Evolutionary conservation across 768 basidiomycete species (phyloP).

Genomic region (button mushroom (Agaricus bisporus)): DNA sequence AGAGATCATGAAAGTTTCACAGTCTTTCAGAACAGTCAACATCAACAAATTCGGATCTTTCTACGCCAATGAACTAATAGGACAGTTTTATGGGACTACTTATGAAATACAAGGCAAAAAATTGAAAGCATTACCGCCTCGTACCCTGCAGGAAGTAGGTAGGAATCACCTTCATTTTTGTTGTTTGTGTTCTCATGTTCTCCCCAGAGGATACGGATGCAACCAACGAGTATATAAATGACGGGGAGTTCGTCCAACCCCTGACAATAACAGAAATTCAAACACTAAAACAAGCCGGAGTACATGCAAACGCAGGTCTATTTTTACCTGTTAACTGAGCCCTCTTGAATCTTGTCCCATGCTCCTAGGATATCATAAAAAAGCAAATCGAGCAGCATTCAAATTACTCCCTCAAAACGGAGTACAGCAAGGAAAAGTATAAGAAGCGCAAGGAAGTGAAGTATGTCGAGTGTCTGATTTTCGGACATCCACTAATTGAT

Average conservation of each 20-base stretch:
- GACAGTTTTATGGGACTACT: slow-evolving; percentile 80
- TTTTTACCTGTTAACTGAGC: slow-evolving; percentile 8
- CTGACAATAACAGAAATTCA: slow-evolving; percentile 82
- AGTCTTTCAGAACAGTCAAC: slow-evolving; percentile 48
- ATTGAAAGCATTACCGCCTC: slow-evolving; percentile 55
- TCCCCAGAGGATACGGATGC: slow-evolving; percentile 88
- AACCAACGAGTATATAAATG: slow-evolving; percentile 94
- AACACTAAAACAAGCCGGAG: slow-evolving; percentile 73
- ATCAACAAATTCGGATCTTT: slow-evolving; percentile 89
- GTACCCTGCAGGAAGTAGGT: slow-evolving; percentile 78
- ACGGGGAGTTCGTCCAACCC: slow-evolving; percentile 78
- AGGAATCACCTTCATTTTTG: slow-evolving; percentile 19
- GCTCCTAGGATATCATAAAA: slow-evolving; percentile 82
- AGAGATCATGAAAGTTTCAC: slow-evolving; percentile 3
- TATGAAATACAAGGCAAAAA: slow-evolving; percentile 80
- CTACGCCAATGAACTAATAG: slow-evolving; percentile 67
- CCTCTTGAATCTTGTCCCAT: slow-evolving; percentile 8
- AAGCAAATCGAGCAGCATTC: slow-evolving; percentile 91
- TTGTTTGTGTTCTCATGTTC: slow-evolving; percentile 6
- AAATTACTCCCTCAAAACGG: slow-evolving; percentile 90
- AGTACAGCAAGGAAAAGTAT: slow-evolving; percentile 99
- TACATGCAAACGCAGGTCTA: slow-evolving; percentile 61
- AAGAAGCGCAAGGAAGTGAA: slow-evolving; percentile 95
- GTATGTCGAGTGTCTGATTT: slow-evolving; percentile 36
- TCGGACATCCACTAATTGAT: slow-evolving; percentile 3